phyloP scores from a whole-genome alignment of 805 yeast genomes.

The Komagataella mondaviorum region DNA sequence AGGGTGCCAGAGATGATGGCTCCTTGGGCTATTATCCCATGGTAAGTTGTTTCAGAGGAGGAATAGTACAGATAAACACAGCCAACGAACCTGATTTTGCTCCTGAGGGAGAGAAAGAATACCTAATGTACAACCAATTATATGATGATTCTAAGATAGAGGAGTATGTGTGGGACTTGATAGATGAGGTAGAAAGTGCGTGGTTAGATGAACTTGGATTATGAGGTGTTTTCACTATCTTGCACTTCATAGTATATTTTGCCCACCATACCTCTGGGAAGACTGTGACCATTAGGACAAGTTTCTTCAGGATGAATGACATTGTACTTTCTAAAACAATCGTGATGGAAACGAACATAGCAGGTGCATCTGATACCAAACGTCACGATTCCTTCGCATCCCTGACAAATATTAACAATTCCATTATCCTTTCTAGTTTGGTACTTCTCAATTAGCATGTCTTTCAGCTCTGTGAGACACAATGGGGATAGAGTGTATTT shows the following conservation, averaged over 20 bases:
- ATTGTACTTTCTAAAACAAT: slow-evolving; percentile 28
- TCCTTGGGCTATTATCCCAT: slow-evolving; percentile 85
- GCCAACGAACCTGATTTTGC: slow-evolving; percentile 46
- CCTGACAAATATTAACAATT: slow-evolving; percentile 28
- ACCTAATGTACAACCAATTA: slow-evolving; percentile 16
- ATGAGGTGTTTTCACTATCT: slow-evolving; percentile 9
- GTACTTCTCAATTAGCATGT: slow-evolving; percentile 26
- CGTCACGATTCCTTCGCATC: slow-evolving; percentile 41
- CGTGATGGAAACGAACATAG: slow-evolving; percentile 29
- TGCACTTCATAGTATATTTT: slow-evolving; percentile 7
- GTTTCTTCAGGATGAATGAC: slow-evolving; percentile 14
- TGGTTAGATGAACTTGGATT: slow-evolving; percentile 31
- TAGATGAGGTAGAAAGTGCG: slow-evolving; percentile 71
- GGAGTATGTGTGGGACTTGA: slow-evolving; percentile 68
- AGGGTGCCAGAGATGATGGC: slow-evolving; percentile 59
- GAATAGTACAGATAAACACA: slow-evolving; percentile 57
- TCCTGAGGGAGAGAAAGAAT: slow-evolving; percentile 21
- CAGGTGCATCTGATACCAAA: slow-evolving; percentile 33
- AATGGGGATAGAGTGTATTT: slow-evolving; percentile 24
- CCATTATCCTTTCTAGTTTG: slow-evolving; percentile 18
- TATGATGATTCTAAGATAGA: slow-evolving; percentile 64
- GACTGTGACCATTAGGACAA: slow-evolving; percentile 17
- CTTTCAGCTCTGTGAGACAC: slow-evolving; percentile 32
- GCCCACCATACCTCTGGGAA: not conserved
- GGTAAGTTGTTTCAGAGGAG: slow-evolving; percentile 69